Evolutionary conservation across 2,329 filamentous ascomycete genomes (phyloP), one percentile per base, ranked within the genome.

Genomic region (Colletotrichum magnum): DNA sequence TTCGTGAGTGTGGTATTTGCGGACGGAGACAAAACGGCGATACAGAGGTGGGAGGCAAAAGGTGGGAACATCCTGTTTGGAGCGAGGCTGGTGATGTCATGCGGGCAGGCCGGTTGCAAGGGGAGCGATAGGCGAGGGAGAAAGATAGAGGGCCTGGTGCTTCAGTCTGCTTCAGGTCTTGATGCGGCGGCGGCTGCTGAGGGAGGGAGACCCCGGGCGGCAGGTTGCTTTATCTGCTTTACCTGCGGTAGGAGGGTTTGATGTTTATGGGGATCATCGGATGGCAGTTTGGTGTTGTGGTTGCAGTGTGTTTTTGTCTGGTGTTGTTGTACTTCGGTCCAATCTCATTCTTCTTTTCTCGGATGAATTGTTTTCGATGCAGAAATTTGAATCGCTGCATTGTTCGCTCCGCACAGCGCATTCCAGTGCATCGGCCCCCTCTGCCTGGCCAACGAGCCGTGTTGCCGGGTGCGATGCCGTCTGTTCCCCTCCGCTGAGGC

Each of bases 131-230:
- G n/a, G 5, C 16, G 12, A n/a, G 53, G 41, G 32, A 36, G 13
- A 32, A 48, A 18, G 21, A 36, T 7, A 36, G 32, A 36, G 32
- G 10, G 32, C 32, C 32, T 21, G 51, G 24, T 64, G 24, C 59
- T 28, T 68, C 65, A 54, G 47, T 24, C 58, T 65, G 61, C 48
- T 56, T 65, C 65, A 57, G 43, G 57, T 66, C 56, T 60, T 62
- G 56, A 18, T 56, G 56, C n/a, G 28, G 21, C 26, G 47, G 58
- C 47, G 58, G 58, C 43, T 61, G 58, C 47, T 21, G 47, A 21
- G 47, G 47, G 16, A 21, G 47, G n/a, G 10, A n/a, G 10, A 13
- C 28, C 26, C 15, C 50, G 36, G 24, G 56, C 32, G 62, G 32
- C 53, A 16, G 13, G 50, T 52, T 59, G 47, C 10, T 43, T 50